A percentile compares a stretch with the other conserved stretches of the same genome.
Conservation (phyloP, 2,329 filamentous ascomycete genomes). For the Aureobasidium sp. region DNA sequence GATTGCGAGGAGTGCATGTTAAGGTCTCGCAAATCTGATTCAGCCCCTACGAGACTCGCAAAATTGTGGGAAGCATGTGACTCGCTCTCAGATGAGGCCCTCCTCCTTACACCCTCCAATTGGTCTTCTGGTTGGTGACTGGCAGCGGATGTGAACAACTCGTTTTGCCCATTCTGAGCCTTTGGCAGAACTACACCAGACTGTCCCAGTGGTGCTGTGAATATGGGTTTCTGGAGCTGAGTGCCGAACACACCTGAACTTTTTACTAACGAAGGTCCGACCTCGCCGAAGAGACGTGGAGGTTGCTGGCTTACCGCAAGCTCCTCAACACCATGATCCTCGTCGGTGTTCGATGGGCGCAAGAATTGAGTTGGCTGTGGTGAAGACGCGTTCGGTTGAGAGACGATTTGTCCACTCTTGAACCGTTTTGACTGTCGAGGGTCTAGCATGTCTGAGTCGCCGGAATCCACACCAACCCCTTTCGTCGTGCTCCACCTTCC, state of each 20-base stretch:
- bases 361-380: not conserved
- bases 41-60: slow-evolving; percentile 41
- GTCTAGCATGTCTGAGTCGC: slow-evolving; percentile 33
- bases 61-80: slow-evolving; percentile 16
- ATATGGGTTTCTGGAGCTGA: not conserved
- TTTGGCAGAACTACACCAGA: not conserved
- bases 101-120: not conserved
- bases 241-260: slow-evolving; percentile 37
- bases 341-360: not conserved
- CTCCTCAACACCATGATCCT: not conserved
- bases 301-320: not conserved
- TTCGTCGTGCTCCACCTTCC: slow-evolving; percentile 19
- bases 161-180: not conserved
- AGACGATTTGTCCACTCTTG: slow-evolving; percentile 26
- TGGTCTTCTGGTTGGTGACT: slow-evolving; percentile 4
- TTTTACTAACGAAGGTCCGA: slow-evolving; percentile 48
- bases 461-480: slow-evolving; percentile 29
- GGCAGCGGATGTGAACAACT: slow-evolving; percentile 12
- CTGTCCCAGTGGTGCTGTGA: not conserved
- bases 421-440: slow-evolving; percentile 39
- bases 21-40: slow-evolving; percentile 42
- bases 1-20: slow-evolving; percentile 42
- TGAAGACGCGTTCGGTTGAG: slow-evolving; percentile 15
- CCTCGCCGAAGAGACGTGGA: slow-evolving; percentile 52
- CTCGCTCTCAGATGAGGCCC: not conserved